Conservation (phyloP, 2,329 filamentous ascomycete species). For the Camptophora hylomeconis region DNA sequence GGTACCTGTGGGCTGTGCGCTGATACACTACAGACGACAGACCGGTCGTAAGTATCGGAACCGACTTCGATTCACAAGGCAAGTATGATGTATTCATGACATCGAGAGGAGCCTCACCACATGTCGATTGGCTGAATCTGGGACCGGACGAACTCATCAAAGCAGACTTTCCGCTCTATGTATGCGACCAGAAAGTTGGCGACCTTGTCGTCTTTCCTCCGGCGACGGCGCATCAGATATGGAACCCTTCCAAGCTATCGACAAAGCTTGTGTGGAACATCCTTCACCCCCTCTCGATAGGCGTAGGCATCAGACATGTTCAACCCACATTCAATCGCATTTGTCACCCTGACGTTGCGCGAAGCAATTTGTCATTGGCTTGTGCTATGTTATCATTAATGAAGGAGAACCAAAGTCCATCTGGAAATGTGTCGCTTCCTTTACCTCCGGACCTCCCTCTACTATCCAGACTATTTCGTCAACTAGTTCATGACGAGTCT, state of each 20-base stretch:
- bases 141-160: slow-evolving; percentile 19
- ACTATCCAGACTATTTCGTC: slow-evolving; percentile 20
- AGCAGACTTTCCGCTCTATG: slow-evolving; percentile 25
- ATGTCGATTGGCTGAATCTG: slow-evolving; percentile 24
- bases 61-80: slow-evolving; percentile 22
- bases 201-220: slow-evolving; percentile 25
- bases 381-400: slow-evolving; percentile 22
- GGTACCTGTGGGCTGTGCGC: background rate
- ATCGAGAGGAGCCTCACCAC: slow-evolving; percentile 21
- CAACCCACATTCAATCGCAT: slow-evolving; percentile 24
- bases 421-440: slow-evolving; percentile 6
- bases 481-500: slow-evolving; percentile 22
- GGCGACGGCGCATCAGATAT: slow-evolving; percentile 25
- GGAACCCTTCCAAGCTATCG: slow-evolving; percentile 23
- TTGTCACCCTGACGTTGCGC: slow-evolving; percentile 23
- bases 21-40: slow-evolving; percentile 11
- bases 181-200: slow-evolving; percentile 22
- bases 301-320: slow-evolving; percentile 23
- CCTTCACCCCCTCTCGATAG: slow-evolving; percentile 23
- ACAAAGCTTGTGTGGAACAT: slow-evolving; percentile 27
- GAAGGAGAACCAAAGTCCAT: slow-evolving; percentile 11
- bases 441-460: slow-evolving; percentile 19
- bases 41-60: slow-evolving; percentile 23
- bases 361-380: slow-evolving; percentile 20
- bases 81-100: slow-evolving; percentile 24